Conservation (phyloP, 345 rosid genomes). For the Citrus sp. region DNA sequence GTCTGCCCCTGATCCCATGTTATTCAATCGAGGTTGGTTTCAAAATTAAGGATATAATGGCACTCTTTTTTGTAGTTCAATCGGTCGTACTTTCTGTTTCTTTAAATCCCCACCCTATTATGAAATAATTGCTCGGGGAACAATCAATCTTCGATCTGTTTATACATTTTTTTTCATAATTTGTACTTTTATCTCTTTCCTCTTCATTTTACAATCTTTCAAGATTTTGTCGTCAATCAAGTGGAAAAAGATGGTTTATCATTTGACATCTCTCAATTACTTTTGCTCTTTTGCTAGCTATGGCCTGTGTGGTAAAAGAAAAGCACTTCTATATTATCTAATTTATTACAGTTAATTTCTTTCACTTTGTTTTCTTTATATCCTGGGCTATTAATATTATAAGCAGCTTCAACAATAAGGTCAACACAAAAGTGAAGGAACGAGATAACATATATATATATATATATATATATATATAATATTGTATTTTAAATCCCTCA, state of each 20-base stretch:
- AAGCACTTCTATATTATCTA: neutral
- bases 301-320: neutral
- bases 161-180: neutral
- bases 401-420: neutral
- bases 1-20: no score
- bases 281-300: neutral
- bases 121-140: conserved; percentile 6
- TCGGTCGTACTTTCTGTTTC: conserved; percentile 4
- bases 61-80: neutral
- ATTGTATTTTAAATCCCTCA: no score
- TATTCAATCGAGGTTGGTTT: no score
- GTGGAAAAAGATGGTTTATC: neutral
- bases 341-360: neutral
- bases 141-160: neutral
- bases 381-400: neutral
- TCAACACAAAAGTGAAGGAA: neutral
- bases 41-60: no score
- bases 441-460: accelerated
- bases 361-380: neutral
- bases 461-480: no score
- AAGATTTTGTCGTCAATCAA: neutral
- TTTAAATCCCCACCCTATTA: neutral
- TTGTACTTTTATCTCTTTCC: conserved; percentile 1
- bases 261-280: conserved; percentile 5
- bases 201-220: neutral